Evolutionary conservation across 1,284 basidiomycete genomes (phyloP).

Genomic region (Rhodotorula sp.): DNA sequence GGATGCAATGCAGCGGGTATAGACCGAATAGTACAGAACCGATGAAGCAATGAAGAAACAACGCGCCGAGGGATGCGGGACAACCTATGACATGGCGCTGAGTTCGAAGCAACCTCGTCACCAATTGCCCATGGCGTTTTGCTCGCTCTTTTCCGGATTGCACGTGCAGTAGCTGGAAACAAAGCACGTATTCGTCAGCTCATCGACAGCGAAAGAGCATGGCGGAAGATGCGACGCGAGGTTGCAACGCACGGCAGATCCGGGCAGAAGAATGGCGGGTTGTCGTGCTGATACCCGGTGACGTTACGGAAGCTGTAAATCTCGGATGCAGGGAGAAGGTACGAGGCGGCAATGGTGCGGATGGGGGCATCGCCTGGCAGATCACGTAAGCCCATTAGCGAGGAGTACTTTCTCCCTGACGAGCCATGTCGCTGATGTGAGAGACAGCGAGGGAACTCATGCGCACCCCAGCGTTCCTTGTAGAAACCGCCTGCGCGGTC

Average conservation of each 20-base stretch:
- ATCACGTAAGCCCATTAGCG: background rate
- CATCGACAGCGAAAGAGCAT: background rate
- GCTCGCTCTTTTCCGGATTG: no score
- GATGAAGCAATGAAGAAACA: no score
- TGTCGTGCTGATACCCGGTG: slow-evolving; percentile 15
- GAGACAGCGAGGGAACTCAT: background rate
- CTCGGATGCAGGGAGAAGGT: background rate
- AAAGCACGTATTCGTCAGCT: background rate
- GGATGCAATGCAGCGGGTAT: no score
- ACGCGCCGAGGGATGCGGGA: no score
- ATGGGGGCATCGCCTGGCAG: slow-evolving; percentile 17
- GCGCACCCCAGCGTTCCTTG: slow-evolving; percentile 18
- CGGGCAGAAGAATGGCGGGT: slow-evolving; percentile 5
- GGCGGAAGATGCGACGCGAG: background rate
- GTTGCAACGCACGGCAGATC: background rate
- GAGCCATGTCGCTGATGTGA: background rate
- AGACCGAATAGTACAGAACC: no score
- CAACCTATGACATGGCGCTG: no score
- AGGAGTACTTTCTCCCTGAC: background rate
- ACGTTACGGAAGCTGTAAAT: slow-evolving; percentile 1
- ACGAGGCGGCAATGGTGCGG: slow-evolving; percentile 15
- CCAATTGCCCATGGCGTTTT: no score
- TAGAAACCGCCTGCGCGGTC: slow-evolving; percentile 12
- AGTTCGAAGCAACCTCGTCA: no score
- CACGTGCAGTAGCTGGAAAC: no score